phyloP scores from a whole-genome alignment of 768 basidiomycete genomes.

The Dentipellis fragilis region DNA sequence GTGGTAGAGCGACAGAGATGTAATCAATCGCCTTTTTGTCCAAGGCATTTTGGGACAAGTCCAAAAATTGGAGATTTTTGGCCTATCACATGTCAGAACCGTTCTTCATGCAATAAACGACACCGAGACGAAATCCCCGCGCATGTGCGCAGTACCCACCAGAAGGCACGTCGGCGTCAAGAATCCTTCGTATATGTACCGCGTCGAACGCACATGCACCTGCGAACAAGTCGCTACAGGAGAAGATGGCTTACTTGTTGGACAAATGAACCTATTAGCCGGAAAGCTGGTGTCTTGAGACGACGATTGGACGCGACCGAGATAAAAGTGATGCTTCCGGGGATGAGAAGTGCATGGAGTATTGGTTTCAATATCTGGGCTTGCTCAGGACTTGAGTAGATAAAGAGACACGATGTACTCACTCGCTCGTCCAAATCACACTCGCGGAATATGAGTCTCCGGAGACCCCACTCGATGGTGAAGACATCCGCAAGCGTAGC shows the following conservation, averaged over 20 bases:
- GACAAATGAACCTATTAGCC: slow-evolving; percentile 70
- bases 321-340: slow-evolving; percentile 67
- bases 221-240: neutral
- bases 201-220: too few relatives aligned
- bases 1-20: slow-evolving; percentile 59
- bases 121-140: too few relatives aligned
- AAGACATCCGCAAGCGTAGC: slow-evolving; percentile 86
- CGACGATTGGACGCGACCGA: slow-evolving; percentile 82
- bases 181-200: too few relatives aligned
- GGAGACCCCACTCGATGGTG: slow-evolving; percentile 85
- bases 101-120: too few relatives aligned
- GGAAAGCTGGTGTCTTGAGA: slow-evolving; percentile 68
- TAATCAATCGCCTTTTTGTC: slow-evolving; percentile 83
- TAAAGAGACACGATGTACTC: slow-evolving; percentile 15
- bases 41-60: slow-evolving; percentile 76
- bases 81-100: slow-evolving; percentile 36
- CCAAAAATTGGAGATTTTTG: slow-evolving; percentile 71
- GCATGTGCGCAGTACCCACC: too few relatives aligned
- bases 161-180: too few relatives aligned
- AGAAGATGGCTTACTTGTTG: slow-evolving; percentile 41
- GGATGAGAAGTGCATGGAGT: slow-evolving; percentile 82
- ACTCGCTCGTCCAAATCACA: slow-evolving; percentile 84
- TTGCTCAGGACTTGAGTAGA: neutral
- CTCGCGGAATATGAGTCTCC: slow-evolving; percentile 76
- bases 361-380: slow-evolving; percentile 76